Evolutionary conservation across 139 green algal species (phyloP), one percentile per base, ranked within the genome.

Genomic region (Edaphochlamys debaryana): DNA sequence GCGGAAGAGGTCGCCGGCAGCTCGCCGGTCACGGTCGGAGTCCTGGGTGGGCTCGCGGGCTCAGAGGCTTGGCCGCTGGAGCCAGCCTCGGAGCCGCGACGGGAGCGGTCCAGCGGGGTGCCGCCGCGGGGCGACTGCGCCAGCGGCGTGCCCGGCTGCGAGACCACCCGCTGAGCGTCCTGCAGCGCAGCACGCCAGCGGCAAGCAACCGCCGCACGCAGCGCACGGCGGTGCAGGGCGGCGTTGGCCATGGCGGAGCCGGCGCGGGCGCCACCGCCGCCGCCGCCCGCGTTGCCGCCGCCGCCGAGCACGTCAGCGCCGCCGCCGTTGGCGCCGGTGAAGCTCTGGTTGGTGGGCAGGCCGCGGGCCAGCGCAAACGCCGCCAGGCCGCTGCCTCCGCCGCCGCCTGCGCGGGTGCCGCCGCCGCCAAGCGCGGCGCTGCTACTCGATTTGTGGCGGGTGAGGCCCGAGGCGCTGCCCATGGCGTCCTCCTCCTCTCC

Each of bases 171-270:
- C 20, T 62, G 38, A 6, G 75, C 75, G 62, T 81, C 75, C 60
- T 81, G 75, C 75, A 81, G 58, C 29, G 75, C 75, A 2, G 75
- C 75, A 1, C 75, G 60, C 75, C 75, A 81, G 29, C 41, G 60
- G 41, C 75, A 72, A 13, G 75, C 75, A 17, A 81, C 75, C 15
- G 75, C 75, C 20, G 38, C 7, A 0, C 62, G 60, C 40, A 81
- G 22, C 3, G 75, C 75, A 23, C 75, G 60, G 17, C 75, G 60
- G 36, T 52, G 52, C 20, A 79, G 48, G 23, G 45, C 50, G 4
- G n/a, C 52, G 19, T n/a, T 36, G 25, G 23, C 6, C 22, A 29
- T n/a, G 9, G 56, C 25, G 25, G 3, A 23, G 56, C 56, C 25
- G 22, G 56, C 23, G 6, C 9, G 2, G 2, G 56, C 2, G 56